Conservation (phyloP, 768 basidiomycete genomes). For the Kockovaella imperatae region DNA sequence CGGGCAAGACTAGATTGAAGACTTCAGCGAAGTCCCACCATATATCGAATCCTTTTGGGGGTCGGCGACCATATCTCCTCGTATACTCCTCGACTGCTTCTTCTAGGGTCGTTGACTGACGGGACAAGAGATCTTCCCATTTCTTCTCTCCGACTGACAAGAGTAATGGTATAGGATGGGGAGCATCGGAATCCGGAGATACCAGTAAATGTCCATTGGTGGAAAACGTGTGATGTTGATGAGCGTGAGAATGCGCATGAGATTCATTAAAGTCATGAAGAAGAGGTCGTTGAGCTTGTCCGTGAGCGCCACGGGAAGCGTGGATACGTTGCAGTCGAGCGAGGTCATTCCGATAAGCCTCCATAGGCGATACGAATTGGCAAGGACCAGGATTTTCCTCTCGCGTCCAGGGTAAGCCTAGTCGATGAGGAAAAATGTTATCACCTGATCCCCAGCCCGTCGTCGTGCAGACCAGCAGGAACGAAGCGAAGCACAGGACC, state of each 20-base stretch:
- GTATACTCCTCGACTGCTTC: slow-evolving; percentile 45
- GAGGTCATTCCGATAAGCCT: slow-evolving; percentile 40
- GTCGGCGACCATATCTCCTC: slow-evolving; percentile 42
- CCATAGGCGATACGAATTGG: slow-evolving; percentile 34
- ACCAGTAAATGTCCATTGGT: slow-evolving; percentile 39
- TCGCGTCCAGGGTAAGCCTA: no score
- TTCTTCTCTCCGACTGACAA: slow-evolving; percentile 40
- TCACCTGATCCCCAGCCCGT: no score
- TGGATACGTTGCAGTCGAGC: slow-evolving; percentile 18
- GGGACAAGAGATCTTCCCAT: slow-evolving; percentile 41
- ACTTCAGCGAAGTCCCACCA: slow-evolving; percentile 43
- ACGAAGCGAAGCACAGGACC: no score
- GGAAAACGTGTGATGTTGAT: slow-evolving; percentile 29
- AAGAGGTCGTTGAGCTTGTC: neutral
- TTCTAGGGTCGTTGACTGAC: slow-evolving; percentile 42
- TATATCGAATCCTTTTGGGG: slow-evolving; percentile 46
- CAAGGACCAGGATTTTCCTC: slow-evolving; percentile 20
- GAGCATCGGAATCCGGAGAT: slow-evolving; percentile 12
- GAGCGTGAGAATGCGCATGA: neutral
- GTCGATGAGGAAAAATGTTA: no score
- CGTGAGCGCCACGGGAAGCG: neutral
- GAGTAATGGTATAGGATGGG: slow-evolving; percentile 45
- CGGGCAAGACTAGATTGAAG: slow-evolving; percentile 37
- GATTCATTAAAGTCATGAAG: neutral
- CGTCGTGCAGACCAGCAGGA: no score